A percentile compares a stretch with the other conserved stretches of the same genome.
Evolutionary conservation across 345 rosid species (phyloP).

Genomic region (Camelina hispida): DNA sequence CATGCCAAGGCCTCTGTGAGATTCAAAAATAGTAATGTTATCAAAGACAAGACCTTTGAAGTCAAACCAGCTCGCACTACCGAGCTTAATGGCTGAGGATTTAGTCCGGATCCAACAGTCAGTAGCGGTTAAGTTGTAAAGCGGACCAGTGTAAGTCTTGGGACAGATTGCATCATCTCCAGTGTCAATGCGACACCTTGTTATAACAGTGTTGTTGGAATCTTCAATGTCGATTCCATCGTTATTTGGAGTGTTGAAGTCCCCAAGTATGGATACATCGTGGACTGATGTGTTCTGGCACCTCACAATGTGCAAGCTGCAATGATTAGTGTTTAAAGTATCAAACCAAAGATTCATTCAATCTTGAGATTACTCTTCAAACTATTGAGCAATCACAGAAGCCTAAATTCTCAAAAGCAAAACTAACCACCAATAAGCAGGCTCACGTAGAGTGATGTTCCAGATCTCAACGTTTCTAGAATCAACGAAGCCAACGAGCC

Average conservation of each 20-base stretch:
- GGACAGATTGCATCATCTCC: conserved; percentile 98
- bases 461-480: conserved; percentile 68
- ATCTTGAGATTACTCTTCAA: neutral
- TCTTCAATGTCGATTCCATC: conserved; percentile 95
- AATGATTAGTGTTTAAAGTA: neutral
- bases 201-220: conserved; percentile 74
- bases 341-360: neutral
- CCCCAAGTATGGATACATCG: conserved; percentile 80
- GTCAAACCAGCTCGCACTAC: conserved; percentile 88
- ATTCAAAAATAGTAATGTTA: conserved; percentile 80
- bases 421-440: conserved; percentile 97
- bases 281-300: conserved; percentile 67
- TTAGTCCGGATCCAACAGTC: conserved; percentile 89
- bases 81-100: conserved; percentile 91
- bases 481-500: conserved; percentile 75
- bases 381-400: conserved; percentile 9
- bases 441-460: conserved; percentile 66
- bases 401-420: conserved; percentile 1
- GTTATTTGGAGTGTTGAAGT: conserved; percentile 86
- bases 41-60: conserved; percentile 73
- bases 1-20: conserved; percentile 85
- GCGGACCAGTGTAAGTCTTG: conserved; percentile 71
- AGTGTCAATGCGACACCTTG: conserved; percentile 75
- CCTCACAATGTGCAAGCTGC: conserved; percentile 85
- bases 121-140: conserved; percentile 78